Percentiles rank a stretch among this genome's conserved stretches.
Conservation (phyloP, 768 basidiomycete genomes). For the Collybia sordida region DNA sequence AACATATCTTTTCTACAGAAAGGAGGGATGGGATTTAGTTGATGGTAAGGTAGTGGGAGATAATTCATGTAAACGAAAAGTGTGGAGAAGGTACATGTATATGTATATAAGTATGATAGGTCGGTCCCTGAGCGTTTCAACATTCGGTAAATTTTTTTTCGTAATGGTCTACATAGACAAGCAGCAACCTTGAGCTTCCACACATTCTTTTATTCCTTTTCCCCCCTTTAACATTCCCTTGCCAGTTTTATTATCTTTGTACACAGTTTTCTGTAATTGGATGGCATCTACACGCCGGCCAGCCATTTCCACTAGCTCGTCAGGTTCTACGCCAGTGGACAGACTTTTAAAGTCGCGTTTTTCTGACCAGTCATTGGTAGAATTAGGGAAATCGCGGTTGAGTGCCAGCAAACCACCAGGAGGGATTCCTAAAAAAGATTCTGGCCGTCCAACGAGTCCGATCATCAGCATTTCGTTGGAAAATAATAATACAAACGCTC, state of each 20-base stretch:
- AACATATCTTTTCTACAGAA: background rate
- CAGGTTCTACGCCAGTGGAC: slow-evolving; percentile 35
- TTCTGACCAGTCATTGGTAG: slow-evolving; percentile 47
- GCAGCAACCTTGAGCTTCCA: no score
- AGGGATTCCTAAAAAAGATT: slow-evolving; percentile 32
- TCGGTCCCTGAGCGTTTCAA: background rate
- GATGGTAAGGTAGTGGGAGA: background rate
- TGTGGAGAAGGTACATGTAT: background rate
- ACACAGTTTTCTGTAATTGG: slow-evolving; percentile 18
- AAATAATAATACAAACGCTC: slow-evolving; percentile 24
- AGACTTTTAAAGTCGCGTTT: slow-evolving; percentile 46
- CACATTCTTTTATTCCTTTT: no score
- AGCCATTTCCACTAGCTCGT: slow-evolving; percentile 29
- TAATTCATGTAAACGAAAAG: background rate
- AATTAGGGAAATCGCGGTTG: slow-evolving; percentile 28
- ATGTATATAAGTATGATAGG: no score
- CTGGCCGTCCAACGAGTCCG: slow-evolving; percentile 29
- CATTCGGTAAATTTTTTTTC: no score
- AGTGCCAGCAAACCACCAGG: slow-evolving; percentile 9
- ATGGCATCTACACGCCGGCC: slow-evolving; percentile 30
- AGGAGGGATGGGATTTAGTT: background rate
- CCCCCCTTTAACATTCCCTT: no score
- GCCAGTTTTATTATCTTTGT: no score
- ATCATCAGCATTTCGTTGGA: slow-evolving; percentile 52
- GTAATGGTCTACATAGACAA: no score